Percentiles rank a stretch among this genome's conserved stretches.
Evolutionary conservation across 768 basidiomycete genomes (phyloP).

Genomic region (Krasilnikovozyma curviuscula): DNA sequence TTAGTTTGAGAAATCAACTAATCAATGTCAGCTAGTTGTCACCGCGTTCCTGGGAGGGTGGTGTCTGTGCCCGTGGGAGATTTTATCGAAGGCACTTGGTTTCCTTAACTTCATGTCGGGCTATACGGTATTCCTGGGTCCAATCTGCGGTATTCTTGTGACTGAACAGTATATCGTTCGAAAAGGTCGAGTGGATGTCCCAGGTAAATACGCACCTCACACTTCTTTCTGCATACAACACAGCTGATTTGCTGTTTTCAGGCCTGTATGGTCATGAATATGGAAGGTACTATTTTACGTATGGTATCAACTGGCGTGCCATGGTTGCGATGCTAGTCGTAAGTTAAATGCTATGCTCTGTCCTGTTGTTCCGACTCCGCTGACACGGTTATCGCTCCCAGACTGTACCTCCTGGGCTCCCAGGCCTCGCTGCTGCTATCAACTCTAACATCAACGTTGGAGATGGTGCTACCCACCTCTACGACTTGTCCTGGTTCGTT

Average conservation of each 20-base stretch:
- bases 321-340: constrained; percentile 46
- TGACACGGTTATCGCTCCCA: not conserved
- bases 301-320: constrained; percentile 68
- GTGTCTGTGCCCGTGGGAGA: constrained; percentile 19
- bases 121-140: constrained; percentile 70
- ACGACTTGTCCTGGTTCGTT: constrained; percentile 56
- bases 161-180: constrained; percentile 25
- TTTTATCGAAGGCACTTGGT: constrained; percentile 32
- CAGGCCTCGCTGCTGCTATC: constrained; percentile 59
- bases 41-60: constrained; percentile 69
- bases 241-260: not conserved
- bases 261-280: constrained; percentile 37
- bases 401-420: constrained; percentile 50
- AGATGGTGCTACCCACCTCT: constrained; percentile 34
- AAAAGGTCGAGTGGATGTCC: not conserved
- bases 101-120: constrained; percentile 64
- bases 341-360: not conserved
- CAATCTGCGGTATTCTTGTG: constrained; percentile 58
- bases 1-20: too few relatives aligned
- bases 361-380: not conserved
- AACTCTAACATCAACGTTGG: constrained; percentile 46
- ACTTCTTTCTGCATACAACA: not conserved
- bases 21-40: too few relatives aligned
- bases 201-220: too few relatives aligned
- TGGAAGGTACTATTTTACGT: constrained; percentile 58